A percentile compares a stretch with the other conserved stretches of the same genome.
These are phyloP conservation scores for Kwoniella shivajii DNA, from an alignment of 1,284 basidiomycete genomes.

Conservation along the genomic window DNA sequence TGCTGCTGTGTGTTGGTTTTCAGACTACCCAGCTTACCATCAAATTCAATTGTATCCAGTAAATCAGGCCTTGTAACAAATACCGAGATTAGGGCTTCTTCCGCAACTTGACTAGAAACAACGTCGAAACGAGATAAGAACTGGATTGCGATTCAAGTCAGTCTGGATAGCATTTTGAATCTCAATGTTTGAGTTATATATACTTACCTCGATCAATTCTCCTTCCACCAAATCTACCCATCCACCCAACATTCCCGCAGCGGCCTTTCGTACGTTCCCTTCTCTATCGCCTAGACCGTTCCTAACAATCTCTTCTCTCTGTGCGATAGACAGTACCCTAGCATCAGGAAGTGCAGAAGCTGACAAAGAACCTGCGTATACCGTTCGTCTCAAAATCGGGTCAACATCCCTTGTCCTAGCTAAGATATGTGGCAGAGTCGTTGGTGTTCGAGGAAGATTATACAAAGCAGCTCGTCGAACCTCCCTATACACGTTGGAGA, in stretches of 20 bases:
- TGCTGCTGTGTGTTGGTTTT: background rate
- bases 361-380: constrained; percentile 68
- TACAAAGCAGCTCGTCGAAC: constrained; percentile 85
- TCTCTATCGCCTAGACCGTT: constrained; percentile 89
- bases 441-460: constrained; percentile 68
- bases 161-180: too few species aligned
- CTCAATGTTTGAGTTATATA: background rate
- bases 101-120: constrained; percentile 61
- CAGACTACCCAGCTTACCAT: constrained; percentile 59
- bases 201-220: constrained; percentile 55
- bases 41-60: constrained; percentile 69
- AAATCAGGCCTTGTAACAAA: constrained; percentile 65
- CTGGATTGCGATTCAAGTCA: too few species aligned
- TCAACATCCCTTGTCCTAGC: constrained; percentile 85
- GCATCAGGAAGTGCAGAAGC: constrained; percentile 64
- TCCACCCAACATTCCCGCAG: constrained; percentile 70
- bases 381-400: constrained; percentile 73
- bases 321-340: constrained; percentile 68
- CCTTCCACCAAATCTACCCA: constrained; percentile 70
- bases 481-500: constrained; percentile 58
- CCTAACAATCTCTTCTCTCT: constrained; percentile 75
- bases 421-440: constrained; percentile 70
- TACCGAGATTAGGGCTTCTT: constrained; percentile 67
- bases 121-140: constrained; percentile 70
- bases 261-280: constrained; percentile 74